Conservation (phyloP, 306 rosid genomes). For the Ochetophila trinervis region DNA sequence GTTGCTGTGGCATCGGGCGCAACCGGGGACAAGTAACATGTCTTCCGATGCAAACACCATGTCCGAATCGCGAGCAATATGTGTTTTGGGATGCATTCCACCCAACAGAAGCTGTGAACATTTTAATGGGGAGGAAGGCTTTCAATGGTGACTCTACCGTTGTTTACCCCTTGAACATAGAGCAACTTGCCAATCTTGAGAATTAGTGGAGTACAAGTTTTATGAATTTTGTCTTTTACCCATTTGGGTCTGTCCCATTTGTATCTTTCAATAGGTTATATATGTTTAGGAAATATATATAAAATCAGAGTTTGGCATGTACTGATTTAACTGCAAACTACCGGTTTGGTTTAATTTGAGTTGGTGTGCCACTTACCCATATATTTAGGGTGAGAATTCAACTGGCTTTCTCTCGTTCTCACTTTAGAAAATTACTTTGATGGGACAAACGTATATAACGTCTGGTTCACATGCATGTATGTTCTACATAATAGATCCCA, state of each 20-base stretch:
- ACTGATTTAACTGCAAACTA: no score
- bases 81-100: slow-evolving; percentile 96
- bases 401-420: no score
- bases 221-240: neutral
- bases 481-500: no score
- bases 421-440: no score
- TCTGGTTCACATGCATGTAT: no score
- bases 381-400: no score
- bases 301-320: no score
- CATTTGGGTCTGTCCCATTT: neutral
- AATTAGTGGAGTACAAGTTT: neutral
- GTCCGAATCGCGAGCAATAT: slow-evolving; percentile 57
- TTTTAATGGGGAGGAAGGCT: slow-evolving; percentile 62
- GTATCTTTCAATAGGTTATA: neutral
- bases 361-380: no score
- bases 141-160: slow-evolving; percentile 48
- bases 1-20: slow-evolving; percentile 91
- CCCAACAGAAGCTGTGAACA: slow-evolving; percentile 79
- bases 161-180: slow-evolving; percentile 59
- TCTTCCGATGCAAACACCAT: slow-evolving; percentile 79
- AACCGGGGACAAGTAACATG: slow-evolving; percentile 90
- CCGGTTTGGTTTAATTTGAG: no score
- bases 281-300: no score
- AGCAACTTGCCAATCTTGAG: slow-evolving; percentile 64
- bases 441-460: no score